A percentile compares a stretch with the other conserved stretches of the same genome.
phyloP scores from a whole-genome alignment of 768 basidiomycete genomes.

The Gelatoporia subvermispora region DNA sequence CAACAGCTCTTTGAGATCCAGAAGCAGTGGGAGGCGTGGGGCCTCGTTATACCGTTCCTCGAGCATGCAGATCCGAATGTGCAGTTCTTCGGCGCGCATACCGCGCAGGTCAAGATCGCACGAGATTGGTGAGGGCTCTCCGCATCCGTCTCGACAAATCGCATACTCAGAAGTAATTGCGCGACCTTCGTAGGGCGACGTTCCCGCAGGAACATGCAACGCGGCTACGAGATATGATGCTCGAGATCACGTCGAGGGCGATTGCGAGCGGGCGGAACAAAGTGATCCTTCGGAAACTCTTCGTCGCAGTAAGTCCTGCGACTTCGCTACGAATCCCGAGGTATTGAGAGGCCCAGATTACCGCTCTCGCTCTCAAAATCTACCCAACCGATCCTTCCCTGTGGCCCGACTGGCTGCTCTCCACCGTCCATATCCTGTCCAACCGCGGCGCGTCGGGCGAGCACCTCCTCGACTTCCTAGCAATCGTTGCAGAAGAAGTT shows the following conservation, averaged over 20 bases:
- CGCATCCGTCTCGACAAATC: background rate
- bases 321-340: background rate
- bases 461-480: constrained; percentile 66
- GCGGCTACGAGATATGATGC: constrained; percentile 57
- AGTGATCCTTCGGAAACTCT: constrained; percentile 81
- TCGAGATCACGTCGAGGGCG: constrained; percentile 66
- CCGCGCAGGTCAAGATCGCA: constrained; percentile 88
- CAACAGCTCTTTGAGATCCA: constrained; percentile 74
- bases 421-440: constrained; percentile 59
- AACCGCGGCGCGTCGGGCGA: constrained; percentile 53
- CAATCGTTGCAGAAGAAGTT: constrained; percentile 83
- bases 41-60: constrained; percentile 72
- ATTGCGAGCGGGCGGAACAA: constrained; percentile 54
- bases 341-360: constrained; percentile 36
- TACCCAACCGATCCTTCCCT: constrained; percentile 50
- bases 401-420: constrained; percentile 77
- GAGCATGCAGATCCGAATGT: constrained; percentile 73
- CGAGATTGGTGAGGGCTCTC: constrained; percentile 70
- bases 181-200: constrained; percentile 49
- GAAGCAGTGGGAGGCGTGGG: constrained; percentile 78
- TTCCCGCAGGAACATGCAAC: constrained; percentile 61
- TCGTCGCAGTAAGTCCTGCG: constrained; percentile 66
- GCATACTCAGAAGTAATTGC: background rate
- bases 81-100: constrained; percentile 94
- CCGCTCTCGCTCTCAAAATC: constrained; percentile 68